Percentiles rank a stretch among this genome's conserved stretches.
Evolutionary conservation across 768 basidiomycete species (phyloP).

Genomic region (Trametes punicea): DNA sequence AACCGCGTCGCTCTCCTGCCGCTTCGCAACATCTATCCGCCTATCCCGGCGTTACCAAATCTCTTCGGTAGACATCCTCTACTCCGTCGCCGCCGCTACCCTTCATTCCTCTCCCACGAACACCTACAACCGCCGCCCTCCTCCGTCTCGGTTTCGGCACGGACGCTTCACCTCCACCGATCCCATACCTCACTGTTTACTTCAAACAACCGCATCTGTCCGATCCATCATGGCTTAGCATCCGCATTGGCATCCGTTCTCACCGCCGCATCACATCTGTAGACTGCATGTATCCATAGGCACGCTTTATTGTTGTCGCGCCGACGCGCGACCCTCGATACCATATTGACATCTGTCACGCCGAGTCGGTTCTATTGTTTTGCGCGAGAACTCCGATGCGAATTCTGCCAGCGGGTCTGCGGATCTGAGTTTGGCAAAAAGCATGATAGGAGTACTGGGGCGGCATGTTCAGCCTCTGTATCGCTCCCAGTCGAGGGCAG

Average conservation of each 20-base stretch:
- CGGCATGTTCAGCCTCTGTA: too few species aligned
- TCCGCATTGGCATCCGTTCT: neutral
- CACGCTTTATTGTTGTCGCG: conserved; percentile 11
- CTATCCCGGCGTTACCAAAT: too few species aligned
- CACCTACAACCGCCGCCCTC: too few species aligned
- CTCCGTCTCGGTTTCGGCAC: neutral
- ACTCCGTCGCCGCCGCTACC: neutral
- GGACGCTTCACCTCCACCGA: neutral
- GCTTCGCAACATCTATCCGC: too few species aligned
- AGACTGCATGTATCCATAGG: conserved; percentile 13
- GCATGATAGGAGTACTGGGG: too few species aligned
- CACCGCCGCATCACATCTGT: conserved; percentile 4
- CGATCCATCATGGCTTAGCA: too few species aligned
- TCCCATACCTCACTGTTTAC: too few species aligned
- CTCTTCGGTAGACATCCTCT: neutral
- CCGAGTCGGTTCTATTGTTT: neutral
- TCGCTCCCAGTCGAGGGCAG: too few species aligned
- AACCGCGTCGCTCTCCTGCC: too few species aligned
- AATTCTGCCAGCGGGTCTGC: neutral
- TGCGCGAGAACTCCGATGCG: neutral
- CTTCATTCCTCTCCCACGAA: too few species aligned
- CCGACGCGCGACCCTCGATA: neutral
- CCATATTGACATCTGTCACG: neutral
- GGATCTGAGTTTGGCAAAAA: too few species aligned
- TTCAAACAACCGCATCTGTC: neutral